Percentiles rank a stretch among this genome's conserved stretches.
phyloP scores from a whole-genome alignment of 371 early-diverging fungal species.

The Gilbertella persicaria region DNA sequence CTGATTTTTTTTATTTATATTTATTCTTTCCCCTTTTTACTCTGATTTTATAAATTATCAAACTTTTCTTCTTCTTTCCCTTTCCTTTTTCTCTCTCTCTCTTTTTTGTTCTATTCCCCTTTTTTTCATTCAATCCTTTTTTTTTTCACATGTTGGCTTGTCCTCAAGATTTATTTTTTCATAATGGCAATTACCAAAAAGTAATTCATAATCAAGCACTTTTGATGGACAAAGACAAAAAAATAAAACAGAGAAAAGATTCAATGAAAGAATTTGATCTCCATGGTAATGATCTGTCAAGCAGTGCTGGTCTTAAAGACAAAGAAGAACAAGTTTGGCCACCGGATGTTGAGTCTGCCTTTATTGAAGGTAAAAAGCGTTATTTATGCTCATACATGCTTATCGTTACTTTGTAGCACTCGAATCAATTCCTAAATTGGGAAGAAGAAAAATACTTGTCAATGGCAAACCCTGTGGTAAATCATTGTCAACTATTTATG shows the following conservation, averaged over 20 bases:
- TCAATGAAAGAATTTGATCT: constrained; percentile 17
- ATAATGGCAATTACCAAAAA: constrained; percentile 7
- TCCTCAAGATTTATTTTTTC: constrained; percentile 32
- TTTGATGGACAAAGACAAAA: constrained; percentile 10
- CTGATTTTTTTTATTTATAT: constrained; percentile 1
- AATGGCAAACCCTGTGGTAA: constrained; percentile 61
- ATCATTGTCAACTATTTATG: not conserved
- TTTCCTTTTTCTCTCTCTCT: constrained; percentile 5
- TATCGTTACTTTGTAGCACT: not conserved
- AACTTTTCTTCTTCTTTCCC: not conserved
- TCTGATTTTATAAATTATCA: constrained; percentile 6
- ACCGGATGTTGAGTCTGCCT: constrained; percentile 61
- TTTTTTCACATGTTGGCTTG: constrained; percentile 29
- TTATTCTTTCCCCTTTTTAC: not conserved
- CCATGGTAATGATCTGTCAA: constrained; percentile 9
- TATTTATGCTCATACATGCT: not conserved
- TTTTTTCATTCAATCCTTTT: constrained; percentile 1
- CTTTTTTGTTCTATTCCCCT: not conserved
- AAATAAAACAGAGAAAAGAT: constrained; percentile 21
- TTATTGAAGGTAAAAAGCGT: constrained; percentile 56
- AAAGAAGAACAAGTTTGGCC: constrained; percentile 67
- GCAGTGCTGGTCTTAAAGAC: constrained; percentile 17
- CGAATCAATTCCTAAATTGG: constrained; percentile 22
- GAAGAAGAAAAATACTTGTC: constrained; percentile 55
- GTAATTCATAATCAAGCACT: not conserved